Base-by-base conservation (phyloP, 306 rosid species). In the Erythrophleum fordii region DNA sequence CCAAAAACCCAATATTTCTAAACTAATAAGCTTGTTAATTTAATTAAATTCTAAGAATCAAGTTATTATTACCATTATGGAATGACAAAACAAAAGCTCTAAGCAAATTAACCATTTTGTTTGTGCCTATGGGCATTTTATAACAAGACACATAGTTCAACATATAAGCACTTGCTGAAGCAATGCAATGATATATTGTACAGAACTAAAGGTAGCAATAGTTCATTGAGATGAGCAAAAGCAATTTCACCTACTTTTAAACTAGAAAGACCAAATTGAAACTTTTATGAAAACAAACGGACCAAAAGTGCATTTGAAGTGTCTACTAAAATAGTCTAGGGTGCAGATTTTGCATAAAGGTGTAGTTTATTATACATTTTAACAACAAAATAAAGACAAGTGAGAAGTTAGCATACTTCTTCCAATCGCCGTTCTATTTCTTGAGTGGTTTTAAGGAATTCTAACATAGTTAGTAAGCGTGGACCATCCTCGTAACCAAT, bases 401-500 rank as follows among this genome's bases (percentile, higher is more conserved):
- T 69, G 42, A 67, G 62, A 70, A 80, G 68, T 53, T 20, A 25
- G 26, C 92, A 17, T 87, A 92, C 99, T 71, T 92, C 88, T 76
- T 78, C 46, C 86, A 92, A 51, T 62, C 88, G 85, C 59, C 59
- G 87, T 73, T 92, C 99, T 77, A 96, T 90, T 79, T 93, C 99
- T 85, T 93, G 85, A 5, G 97, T 93, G 58, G 91, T 90, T 81
- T 29, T 89, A 56, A 96, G 92, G 91, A 96, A 68, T 85, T 93
- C 98, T 68, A 96, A 34, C 0, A 94, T 97, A 66, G 88, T 96
- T 77, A 72, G 52, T 77, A 96, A 77, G 28, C 99, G 99, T 0
- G 98, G 99, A 61, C 86, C 93, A 84, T 90, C 94, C 89, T 85
- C 88, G 90, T 96, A 93, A 60, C 91, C 91, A 73, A 96, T 68